phyloP scores from a whole-genome alignment of 148 eudicot genomes.

The Tetragonia tetragonoides region DNA sequence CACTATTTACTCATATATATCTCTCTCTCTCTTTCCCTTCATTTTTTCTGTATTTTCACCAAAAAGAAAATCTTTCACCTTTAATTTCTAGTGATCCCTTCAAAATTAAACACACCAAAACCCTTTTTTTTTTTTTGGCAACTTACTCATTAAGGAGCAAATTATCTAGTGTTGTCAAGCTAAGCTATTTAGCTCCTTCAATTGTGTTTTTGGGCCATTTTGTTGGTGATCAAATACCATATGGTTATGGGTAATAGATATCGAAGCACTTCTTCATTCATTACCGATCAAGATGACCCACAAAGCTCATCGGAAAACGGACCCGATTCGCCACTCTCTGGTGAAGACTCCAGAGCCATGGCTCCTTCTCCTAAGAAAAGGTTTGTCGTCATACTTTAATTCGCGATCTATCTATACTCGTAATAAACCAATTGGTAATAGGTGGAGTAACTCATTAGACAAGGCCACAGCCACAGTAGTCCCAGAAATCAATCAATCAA shows the following conservation, averaged over 20 bases:
- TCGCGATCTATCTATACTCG: not conserved
- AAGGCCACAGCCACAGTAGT: too few relatives aligned
- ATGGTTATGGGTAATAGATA: constrained; percentile 31
- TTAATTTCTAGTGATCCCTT: constrained; percentile 10
- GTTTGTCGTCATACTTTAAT: constrained; percentile 30
- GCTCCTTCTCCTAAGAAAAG: constrained; percentile 60
- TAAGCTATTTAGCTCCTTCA: not conserved
- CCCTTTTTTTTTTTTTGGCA: not conserved
- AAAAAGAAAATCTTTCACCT: not conserved
- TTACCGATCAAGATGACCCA: constrained; percentile 51
- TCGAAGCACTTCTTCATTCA: constrained; percentile 22
- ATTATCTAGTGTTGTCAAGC: not conserved
- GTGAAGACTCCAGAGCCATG: constrained; percentile 40
- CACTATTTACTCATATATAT: constrained; percentile 8
- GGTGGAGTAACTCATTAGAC: not conserved
- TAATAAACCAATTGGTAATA: not conserved
- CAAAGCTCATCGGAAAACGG: constrained; percentile 69
- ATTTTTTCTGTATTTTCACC: not conserved
- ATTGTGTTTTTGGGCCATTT: not conserved
- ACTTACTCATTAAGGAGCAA: not conserved
- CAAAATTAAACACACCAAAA: not conserved
- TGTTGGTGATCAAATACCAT: not conserved
- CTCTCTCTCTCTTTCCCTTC: not conserved
- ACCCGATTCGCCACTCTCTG: constrained; percentile 56
- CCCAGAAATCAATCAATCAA: too few relatives aligned